Conservation (phyloP, 2,329 filamentous ascomycete genomes). For the Fusarium citri region DNA sequence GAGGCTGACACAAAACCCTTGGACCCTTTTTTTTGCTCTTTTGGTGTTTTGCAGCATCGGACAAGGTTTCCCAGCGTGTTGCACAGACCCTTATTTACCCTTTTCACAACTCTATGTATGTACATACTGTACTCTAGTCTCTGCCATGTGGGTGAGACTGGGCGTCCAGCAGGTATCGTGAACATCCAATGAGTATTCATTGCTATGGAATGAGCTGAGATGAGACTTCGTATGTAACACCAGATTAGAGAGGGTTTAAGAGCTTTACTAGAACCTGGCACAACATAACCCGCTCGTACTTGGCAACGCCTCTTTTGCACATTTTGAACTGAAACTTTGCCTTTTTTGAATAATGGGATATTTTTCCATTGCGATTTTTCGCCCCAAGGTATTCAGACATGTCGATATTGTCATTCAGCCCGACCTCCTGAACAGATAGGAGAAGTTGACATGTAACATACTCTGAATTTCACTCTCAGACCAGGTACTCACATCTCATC, state of each 20-base stretch:
- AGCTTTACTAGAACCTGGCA: constrained; percentile 24
- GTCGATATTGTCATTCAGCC: neutral
- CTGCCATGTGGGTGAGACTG: constrained; percentile 12
- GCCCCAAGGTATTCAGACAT: neutral
- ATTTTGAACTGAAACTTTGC: neutral
- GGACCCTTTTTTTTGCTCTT: constrained; percentile 14
- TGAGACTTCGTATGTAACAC: constrained; percentile 28
- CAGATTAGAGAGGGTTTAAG: neutral
- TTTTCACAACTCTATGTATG: neutral
- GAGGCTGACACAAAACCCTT: constrained; percentile 27
- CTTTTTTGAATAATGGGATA: neutral
- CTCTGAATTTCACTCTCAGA: neutral
- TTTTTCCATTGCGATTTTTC: neutral
- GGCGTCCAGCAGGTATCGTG: neutral
- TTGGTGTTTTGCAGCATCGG: constrained; percentile 13
- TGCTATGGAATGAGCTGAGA: constrained; percentile 27
- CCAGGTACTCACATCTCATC: neutral
- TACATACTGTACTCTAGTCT: neutral
- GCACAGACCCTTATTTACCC: neutral
- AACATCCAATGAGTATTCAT: neutral
- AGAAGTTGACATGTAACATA: constrained; percentile 6
- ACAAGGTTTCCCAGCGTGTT: constrained; percentile 3
- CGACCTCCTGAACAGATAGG: neutral
- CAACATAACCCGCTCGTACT: constrained; percentile 1
- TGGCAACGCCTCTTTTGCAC: neutral